Base-by-base conservation (phyloP, 495 filamentous ascomycete genomes). In the Massariosphaeria phaeospora region DNA sequence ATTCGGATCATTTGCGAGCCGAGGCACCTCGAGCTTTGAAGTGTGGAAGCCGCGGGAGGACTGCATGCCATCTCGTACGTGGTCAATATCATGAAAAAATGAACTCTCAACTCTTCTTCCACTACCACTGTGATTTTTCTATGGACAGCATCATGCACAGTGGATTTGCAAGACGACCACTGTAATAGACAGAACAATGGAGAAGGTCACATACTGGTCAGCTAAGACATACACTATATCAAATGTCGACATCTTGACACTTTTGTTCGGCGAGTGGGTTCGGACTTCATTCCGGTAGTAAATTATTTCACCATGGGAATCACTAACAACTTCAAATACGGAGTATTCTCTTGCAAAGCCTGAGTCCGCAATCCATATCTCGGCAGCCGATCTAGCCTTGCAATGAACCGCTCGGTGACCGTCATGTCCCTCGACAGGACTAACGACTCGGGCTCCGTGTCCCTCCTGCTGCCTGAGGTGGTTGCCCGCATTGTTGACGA, bases 381-480 rank as follows among this genome's bases (percentile, higher is more conserved):
- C 75, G 31, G 76, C 77, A 0, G 71, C 69, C 2, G 65, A 80
- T 38, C 75, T 74, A 3, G 63, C 66, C 34, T 67, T 74, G 62
- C 62, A 44, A 74, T 72, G 27, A 59, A 55, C 1, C 55, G 64
- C 48, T 26, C 48, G 30, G 20, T 51, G 20, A 66, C 63, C 5
- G 26, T 58, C 2, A 58, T 59, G 61, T 48, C 57, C 15, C 42
- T 49, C 20, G 55, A 44, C 13, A 54, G 51, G 60, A 34, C 23
- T 2, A 60, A 66, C 43, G 55, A 59, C 23, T 63, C 63, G 13
- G 63, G 63, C 3, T 56, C 49, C 31, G 55, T 66, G 1, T 50
- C 60, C 24, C 59, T 50, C 0, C 50, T 66, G 15, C 52, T 66
- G 0, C 63, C 63, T 0, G 63, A 57, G 31, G 63, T 63, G 51